Base-by-base conservation (phyloP, 305 asterid species). In the Fraxinus albicans region DNA sequence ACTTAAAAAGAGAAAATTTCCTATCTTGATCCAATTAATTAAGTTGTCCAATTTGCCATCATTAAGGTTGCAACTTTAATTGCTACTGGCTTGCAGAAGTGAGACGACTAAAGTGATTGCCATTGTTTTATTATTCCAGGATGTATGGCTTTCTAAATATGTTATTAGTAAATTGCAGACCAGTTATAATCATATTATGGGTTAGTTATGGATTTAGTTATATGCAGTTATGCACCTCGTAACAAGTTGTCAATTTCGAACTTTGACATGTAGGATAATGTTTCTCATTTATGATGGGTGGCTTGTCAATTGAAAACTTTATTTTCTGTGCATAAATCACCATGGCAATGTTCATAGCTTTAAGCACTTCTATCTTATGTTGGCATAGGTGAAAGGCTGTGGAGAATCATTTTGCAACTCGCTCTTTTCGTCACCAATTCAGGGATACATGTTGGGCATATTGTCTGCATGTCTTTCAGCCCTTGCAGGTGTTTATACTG, bases 401-500 rank as follows among this genome's bases (percentile, higher is more conserved):
- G 98, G 98, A 85, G 94, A 91, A 87, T 89, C 97, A 85, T 91
- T 96, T 77, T 93, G 99, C 77, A 91, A 91, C 36, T 94, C 99
- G 1, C 89, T 92, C 79, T 94, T 96, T 86, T 94, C 98, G 35
- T 91, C 97, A 44, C 99, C 99, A 77, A 86, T 94, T 89, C 91
- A 93, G 85, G 98, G 99, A 80, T 96, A 96, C 82, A 85, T 92
- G 96, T 83, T 96, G 83, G 99, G 98, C 33, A 65, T 92, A 72
- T 84, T 94, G 82, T 96, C 98, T 80, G 99, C 99, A 78, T 94
- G 98, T 87, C 94, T 96, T 87, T 96, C 99, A 47, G 98, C 99
- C 78, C 81, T 93, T 82, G 99, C 98, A 36, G 98, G 99, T 55
- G 98, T 96, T 83, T 96, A 96, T 90, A 96, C 99, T 1, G 99